Evolutionary conservation across 331 rosid species (phyloP), one percentile per base, ranked within the genome.

Genomic region (Saraca asoca): DNA sequence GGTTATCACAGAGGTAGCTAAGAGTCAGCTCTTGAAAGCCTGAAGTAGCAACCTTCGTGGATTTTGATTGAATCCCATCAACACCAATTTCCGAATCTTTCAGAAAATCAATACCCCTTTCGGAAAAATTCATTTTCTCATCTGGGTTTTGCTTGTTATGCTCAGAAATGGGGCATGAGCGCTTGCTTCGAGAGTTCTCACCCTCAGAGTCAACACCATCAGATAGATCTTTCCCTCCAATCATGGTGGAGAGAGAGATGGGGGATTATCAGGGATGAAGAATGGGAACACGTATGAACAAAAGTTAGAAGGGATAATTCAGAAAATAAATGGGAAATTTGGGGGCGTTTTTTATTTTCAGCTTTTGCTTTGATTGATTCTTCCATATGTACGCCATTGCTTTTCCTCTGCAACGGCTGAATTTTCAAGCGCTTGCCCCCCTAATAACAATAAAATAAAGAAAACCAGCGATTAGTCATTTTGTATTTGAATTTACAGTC

Each of bases 1-100:
- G 63, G 64, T 68, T 85, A 0, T 85, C 96, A 69, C 98, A 94
- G 7, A 90, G 96, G 77, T 90, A 86, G 78, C 92, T 94, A 0
- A 94, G 77, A 59, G 98, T 94, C 38, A 94, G 77, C 74, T 94
- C 98, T 65, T 93, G 95, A 0, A 92, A 62, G 18, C 83, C 78
- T 5, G 84, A 81, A 69, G 68, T 68, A 7, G 82, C 83, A 34
- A 49, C 53, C 64, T 64, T 75, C 1, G 78, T 17, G 64, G 85
- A 46, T 48, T 74, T 87, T 13, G 84, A 62, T 17, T 51, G 80
- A 67, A 80, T 61, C 64, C 85, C 83, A 70, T 71, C 83, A 51
- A 77, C 77, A 75, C 75, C 81, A 82, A 77, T 51, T 29, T 45
- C 72, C 35, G 91, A 80, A 69, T 81, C 91, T 46, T 77, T 83